Evolutionary conservation across 2,329 filamentous ascomycete species (phyloP), one percentile per base, ranked within the genome.

Genomic region (Aspergillus melleus): DNA sequence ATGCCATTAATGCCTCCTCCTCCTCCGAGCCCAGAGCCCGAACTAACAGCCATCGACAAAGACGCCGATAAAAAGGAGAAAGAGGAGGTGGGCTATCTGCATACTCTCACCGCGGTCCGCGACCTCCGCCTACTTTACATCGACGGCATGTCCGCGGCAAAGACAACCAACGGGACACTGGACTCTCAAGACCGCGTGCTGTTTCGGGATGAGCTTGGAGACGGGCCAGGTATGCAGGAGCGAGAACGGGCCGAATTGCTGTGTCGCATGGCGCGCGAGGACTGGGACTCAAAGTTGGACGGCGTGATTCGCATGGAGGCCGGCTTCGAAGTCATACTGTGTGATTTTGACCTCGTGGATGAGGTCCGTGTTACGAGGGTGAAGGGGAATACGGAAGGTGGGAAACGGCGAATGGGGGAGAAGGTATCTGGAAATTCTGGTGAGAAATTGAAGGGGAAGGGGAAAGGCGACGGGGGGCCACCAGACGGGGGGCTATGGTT

Each of bases 311-410:
- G 88, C 14, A 88, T 88, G 80, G 89, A 91, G 69, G 81, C 83
- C 11, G 89, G 89, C 0, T 90, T 90, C 62, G 89, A 91, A 72
- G 80, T 90, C 54, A 87, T 91, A 55, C 77, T 89, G 22, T 91
- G 88, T 73, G 78, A 88, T 56, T 90, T 91, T 66, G 72, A 72
- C 16, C 68, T 77, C 62, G 61, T 83, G 1, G 69, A 79, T 6
- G 59, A 74, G 14, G 66, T 76, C 1, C 70, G 70, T n/a, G 74
- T 78, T 26, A 72, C 68, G 9, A 66, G 66, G 42, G 67, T 68
- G 22, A 70, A 66, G 12, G 51, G 52, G 14, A 54, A 61, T 16
- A 42, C 63, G 30, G 30, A 36, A 4, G 12, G 30, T 36, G 30
- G 30, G 30, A 36, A 36, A 14, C 30, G 10, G 10, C 8, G 11